Evolutionary conservation across 2,329 filamentous ascomycete genomes (phyloP), one percentile per base, ranked within the genome.

Genomic region (Botrytis cinerea): DNA sequence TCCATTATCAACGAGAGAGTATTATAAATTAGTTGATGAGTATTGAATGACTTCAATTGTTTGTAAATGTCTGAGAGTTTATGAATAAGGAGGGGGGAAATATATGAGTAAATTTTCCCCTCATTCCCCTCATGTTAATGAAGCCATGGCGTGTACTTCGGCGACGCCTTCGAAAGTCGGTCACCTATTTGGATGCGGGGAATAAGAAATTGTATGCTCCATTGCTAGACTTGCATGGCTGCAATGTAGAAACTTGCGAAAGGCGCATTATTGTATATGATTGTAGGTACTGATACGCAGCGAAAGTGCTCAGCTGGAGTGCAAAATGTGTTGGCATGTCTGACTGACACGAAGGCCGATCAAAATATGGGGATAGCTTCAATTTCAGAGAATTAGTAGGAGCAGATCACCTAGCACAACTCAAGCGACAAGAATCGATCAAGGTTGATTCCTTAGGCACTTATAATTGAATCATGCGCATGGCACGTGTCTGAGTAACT

Each of bases 211-310:
- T 22, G 5, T 57, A 43, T 43, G 1, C 66, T 68, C 18, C n/a
- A 57, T 68, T 43, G 48, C 32, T 57, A 43, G 25, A 69, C 66
- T 57, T 69, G 66, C 66, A 69, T 69, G 18, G 38, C 48, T 14
- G 48, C 7, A 57, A 43, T 32, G 32, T 45, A 45, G n/a, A 45
- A 57, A 32, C 22, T 14, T 57, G 48, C 35, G 38, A 45, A 4
- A 57, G 51, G 28, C 28, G 20, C n/a, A 57, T 68, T 28, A 7
- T n/a, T n/a, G n/a, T 22, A 25, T 16, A 14, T 43, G 35, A 25
- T 45, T 12, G 18, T 32, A 54, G 46, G 38, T 51, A 28, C 16
- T 28, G 28, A n/a, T 8, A 6, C 8, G 46, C 25, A 28, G 1
- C 20, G 16, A 40, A 43, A 40, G 16, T 14, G 2, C n/a, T 28